phyloP scores from a whole-genome alignment of 768 basidiomycete species.

The Lactifluus subvellereus region DNA sequence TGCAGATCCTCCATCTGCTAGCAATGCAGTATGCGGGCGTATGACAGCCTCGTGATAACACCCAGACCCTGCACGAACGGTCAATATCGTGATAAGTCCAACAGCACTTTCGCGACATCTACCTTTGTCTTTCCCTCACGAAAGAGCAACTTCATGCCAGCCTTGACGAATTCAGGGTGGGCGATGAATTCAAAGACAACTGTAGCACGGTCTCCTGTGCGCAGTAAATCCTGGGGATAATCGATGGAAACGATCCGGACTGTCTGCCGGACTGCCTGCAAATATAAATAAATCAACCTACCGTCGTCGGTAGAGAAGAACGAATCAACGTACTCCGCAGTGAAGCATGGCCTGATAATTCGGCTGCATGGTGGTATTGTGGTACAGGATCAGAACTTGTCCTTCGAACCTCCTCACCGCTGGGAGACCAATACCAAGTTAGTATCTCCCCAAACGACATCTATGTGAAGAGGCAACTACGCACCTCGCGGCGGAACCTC shows the following conservation, averaged over 20 bases:
- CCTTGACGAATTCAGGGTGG: conserved; percentile 86
- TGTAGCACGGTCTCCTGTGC: conserved; percentile 91
- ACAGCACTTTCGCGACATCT: conserved; percentile 21
- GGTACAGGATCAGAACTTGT: conserved; percentile 88
- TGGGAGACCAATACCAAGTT: conserved; percentile 27
- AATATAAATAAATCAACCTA: conserved; percentile 10
- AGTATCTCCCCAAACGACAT: not conserved
- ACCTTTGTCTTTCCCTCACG: conserved; percentile 96
- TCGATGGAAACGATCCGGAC: conserved; percentile 89
- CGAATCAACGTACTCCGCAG: conserved; percentile 59
- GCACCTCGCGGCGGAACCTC: conserved; percentile 73
- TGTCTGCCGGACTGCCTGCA: conserved; percentile 85
- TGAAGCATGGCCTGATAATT: conserved; percentile 97
- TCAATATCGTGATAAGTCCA: not conserved
- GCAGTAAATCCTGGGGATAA: conserved; percentile 78
- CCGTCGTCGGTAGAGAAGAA: not conserved
- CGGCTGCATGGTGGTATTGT: conserved; percentile 88
- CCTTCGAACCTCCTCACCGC: conserved; percentile 87
- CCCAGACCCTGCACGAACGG: conserved; percentile 55
- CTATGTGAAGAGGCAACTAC: conserved; percentile 12
- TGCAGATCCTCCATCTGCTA: conserved; percentile 33
- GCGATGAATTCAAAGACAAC: conserved; percentile 95
- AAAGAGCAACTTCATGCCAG: conserved; percentile 89
- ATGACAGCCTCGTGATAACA: conserved; percentile 64
- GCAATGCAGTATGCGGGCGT: conserved; percentile 20